Evolutionary conservation across 495 filamentous ascomycete genomes (phyloP).

Genomic region (Hypoxylon subgilvum): DNA sequence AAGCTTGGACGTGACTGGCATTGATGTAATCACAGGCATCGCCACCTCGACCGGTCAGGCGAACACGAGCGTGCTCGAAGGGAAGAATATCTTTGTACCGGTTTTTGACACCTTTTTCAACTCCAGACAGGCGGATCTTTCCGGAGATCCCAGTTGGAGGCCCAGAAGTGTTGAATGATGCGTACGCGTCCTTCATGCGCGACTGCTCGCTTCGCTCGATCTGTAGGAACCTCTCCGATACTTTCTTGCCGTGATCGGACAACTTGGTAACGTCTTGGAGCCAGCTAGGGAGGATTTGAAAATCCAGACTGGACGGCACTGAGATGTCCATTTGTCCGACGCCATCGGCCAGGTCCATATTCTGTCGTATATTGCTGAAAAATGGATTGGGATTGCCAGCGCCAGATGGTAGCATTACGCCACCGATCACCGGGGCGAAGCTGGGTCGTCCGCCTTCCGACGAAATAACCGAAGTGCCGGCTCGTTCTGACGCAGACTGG

Average conservation of each 20-base stretch:
- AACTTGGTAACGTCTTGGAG: conserved; percentile 68
- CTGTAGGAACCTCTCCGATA: conserved; percentile 80
- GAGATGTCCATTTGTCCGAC: conserved; percentile 87
- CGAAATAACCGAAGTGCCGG: conserved; percentile 53
- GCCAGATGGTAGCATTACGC: conserved; percentile 78
- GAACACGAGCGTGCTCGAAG: conserved; percentile 91
- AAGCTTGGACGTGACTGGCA: conserved; percentile 81
- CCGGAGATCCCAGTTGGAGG: conserved; percentile 11
- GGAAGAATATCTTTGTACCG: conserved; percentile 97
- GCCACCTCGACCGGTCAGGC: conserved; percentile 69
- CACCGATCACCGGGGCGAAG: conserved; percentile 80
- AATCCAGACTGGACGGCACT: conserved; percentile 63
- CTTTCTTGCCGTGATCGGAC: conserved; percentile 74
- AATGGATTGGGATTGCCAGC: conserved; percentile 80
- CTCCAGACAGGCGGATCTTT: conserved; percentile 73
- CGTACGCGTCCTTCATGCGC: conserved; percentile 89
- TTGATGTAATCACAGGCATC: conserved; percentile 95
- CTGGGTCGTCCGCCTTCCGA: conserved; percentile 46
- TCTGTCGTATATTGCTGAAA: conserved; percentile 94
- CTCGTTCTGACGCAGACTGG: conserved; percentile 45
- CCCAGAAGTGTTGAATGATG: conserved; percentile 56
- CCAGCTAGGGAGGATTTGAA: conserved; percentile 74
- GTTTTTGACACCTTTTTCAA: conserved; percentile 94
- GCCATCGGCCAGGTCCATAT: conserved; percentile 92
- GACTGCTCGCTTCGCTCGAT: conserved; percentile 86